phyloP scores from a whole-genome alignment of 2,329 filamentous ascomycete species.

The Lecanicillium sp. region DNA sequence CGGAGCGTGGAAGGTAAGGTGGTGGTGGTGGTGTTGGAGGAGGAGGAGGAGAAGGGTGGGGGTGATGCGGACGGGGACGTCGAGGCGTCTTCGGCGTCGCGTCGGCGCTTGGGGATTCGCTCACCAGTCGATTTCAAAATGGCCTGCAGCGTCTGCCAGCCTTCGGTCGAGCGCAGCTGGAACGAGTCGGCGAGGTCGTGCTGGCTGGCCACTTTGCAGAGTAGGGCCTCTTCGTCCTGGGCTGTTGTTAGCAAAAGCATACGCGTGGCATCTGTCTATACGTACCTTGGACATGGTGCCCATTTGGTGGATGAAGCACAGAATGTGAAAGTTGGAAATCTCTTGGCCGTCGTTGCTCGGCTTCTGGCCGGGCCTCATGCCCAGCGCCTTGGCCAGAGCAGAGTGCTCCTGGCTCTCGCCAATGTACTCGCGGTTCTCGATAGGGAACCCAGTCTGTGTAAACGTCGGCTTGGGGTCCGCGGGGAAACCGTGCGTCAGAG shows the following conservation, averaged over 20 bases:
- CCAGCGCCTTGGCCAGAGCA: constrained; percentile 61
- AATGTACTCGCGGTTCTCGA: constrained; percentile 85
- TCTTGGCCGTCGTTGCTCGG: constrained; percentile 56
- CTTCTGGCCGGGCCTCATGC: constrained; percentile 53
- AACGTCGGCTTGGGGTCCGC: constrained; percentile 73
- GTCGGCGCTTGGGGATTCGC: constrained; percentile 73
- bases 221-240: constrained; percentile 81
- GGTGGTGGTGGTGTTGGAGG: constrained; percentile 24
- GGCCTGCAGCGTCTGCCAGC: constrained; percentile 89
- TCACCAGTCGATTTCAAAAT: constrained; percentile 97
- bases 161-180: constrained; percentile 77
- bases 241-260: constrained; percentile 14
- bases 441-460: constrained; percentile 67
- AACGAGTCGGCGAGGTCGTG: constrained; percentile 77
- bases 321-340: constrained; percentile 88
- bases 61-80: constrained; percentile 20
- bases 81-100: constrained; percentile 25
- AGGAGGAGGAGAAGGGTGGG: constrained; percentile 22
- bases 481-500: constrained; percentile 93
- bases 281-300: constrained; percentile 78
- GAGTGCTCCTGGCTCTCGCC: constrained; percentile 79
- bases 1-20: constrained; percentile 15
- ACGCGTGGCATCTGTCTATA: constrained; percentile 16
- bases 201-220: constrained; percentile 77
- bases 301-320: constrained; percentile 79